Conservation (phyloP, 306 rosid species). For the Prunus salicina region DNA sequence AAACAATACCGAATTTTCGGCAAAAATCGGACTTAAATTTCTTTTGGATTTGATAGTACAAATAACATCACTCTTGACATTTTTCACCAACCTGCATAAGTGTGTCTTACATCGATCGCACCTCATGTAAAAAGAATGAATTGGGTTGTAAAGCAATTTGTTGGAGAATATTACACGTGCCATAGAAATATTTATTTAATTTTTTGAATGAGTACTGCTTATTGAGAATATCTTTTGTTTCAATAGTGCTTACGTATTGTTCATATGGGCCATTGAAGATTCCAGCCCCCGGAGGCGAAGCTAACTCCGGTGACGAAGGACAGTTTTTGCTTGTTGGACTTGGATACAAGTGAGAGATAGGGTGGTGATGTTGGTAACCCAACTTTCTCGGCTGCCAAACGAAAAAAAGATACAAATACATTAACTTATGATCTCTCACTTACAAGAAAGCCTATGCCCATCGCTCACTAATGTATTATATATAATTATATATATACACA, state of each 20-base stretch:
- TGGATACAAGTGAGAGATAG: slow-evolving; percentile 50
- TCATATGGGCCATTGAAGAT: slow-evolving; percentile 57
- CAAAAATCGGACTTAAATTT: too few species aligned
- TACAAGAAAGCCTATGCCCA: too few species aligned
- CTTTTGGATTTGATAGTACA: too few species aligned
- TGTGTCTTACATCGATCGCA: background rate
- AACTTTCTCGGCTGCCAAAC: slow-evolving; percentile 48
- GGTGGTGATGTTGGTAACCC: slow-evolving; percentile 69
- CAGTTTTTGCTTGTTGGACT: slow-evolving; percentile 19
- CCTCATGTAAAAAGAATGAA: background rate
- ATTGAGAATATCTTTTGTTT: too few species aligned
- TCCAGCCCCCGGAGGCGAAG: slow-evolving; percentile 94
- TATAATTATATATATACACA: too few species aligned
- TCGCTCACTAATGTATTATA: too few species aligned
- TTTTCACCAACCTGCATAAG: background rate
- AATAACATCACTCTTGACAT: too few species aligned
- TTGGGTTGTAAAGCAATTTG: background rate
- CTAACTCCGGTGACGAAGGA: slow-evolving; percentile 56
- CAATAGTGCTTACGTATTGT: slow-evolving; percentile 40
- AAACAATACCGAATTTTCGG: too few species aligned
- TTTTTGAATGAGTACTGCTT: background rate
- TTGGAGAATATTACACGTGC: background rate
- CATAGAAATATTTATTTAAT: background rate
- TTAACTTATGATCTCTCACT: too few species aligned
- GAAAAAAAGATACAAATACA: background rate